These are phyloP conservation scores for Glycine latifolia DNA, from an alignment of 306 rosid genomes.

Conservation along the genomic window DNA sequence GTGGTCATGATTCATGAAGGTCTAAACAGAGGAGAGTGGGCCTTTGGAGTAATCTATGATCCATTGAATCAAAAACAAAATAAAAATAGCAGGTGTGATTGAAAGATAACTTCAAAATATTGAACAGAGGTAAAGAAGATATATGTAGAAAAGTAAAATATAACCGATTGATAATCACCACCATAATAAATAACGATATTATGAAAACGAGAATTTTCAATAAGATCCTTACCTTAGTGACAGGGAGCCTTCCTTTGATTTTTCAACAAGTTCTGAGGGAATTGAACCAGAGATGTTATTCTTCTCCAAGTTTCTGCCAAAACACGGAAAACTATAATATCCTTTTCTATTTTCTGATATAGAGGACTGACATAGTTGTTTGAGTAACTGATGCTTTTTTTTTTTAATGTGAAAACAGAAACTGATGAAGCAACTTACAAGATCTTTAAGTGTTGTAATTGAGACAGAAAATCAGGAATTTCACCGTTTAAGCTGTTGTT, in stretches of 20 bases:
- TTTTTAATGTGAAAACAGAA: not conserved
- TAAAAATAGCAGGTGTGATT: not conserved
- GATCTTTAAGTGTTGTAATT: slow-evolving; percentile 33
- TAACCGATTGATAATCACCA: not conserved
- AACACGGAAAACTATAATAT: not conserved
- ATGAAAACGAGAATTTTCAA: not conserved
- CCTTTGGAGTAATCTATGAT: not conserved
- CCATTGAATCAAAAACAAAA: not conserved
- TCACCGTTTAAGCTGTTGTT: slow-evolving; percentile 52
- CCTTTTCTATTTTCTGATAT: not conserved
- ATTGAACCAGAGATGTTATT: slow-evolving; percentile 54
- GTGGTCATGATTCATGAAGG: not conserved
- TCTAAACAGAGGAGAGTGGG: not conserved
- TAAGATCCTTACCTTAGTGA: slow-evolving; percentile 49
- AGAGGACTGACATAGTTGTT: not conserved
- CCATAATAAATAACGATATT: not conserved
- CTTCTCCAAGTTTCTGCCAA: slow-evolving; percentile 57
- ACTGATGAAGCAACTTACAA: slow-evolving; percentile 50
- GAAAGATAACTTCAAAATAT: not conserved
- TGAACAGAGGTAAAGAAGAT: not conserved
- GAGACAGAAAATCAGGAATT: slow-evolving; percentile 45
- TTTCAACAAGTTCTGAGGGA: slow-evolving; percentile 45
- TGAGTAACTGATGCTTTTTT: not conserved
- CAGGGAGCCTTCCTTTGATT: slow-evolving; percentile 32
- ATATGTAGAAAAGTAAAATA: not conserved